These are phyloP conservation scores for Xylaria sp. DNA, from an alignment of 495 filamentous ascomycete genomes.

Conservation along the genomic window DNA sequence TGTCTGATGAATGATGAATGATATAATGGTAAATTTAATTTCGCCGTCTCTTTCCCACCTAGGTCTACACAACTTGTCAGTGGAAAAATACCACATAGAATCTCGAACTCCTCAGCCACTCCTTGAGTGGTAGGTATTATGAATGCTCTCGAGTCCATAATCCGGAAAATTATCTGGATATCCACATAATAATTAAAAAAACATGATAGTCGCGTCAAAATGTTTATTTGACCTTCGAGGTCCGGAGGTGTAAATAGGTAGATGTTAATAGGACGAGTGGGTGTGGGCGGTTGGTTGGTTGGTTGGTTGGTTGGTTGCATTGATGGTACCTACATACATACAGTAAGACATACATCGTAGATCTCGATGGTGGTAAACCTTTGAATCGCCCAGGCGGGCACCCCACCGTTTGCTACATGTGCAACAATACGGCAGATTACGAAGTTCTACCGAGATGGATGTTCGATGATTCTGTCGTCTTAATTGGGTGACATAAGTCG, in stretches of 20 bases:
- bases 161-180: not conserved
- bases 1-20: not conserved
- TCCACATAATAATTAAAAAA: too few species aligned
- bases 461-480: not conserved
- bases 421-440: too few species aligned
- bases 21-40: not conserved
- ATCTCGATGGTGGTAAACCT: slow-evolving; percentile 6
- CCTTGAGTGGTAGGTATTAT: not conserved
- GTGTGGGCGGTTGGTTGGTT: not conserved
- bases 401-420: not conserved
- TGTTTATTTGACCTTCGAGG: not conserved
- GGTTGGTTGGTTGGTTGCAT: not conserved
- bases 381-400: not conserved
- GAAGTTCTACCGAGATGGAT: slow-evolving; percentile 6
- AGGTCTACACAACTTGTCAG: not conserved
- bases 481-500: slow-evolving; percentile 7
- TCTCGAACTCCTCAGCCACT: not conserved
- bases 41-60: not conserved
- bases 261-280: not conserved
- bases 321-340: not conserved
- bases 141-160: not conserved
- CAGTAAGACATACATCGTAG: not conserved
- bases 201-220: not conserved
- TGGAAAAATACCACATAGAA: not conserved
- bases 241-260: not conserved